Percentiles rank a stretch among this genome's conserved stretches.
Evolutionary conservation across 768 basidiomycete genomes (phyloP).

Genomic region (Tulasnella calospora): DNA sequence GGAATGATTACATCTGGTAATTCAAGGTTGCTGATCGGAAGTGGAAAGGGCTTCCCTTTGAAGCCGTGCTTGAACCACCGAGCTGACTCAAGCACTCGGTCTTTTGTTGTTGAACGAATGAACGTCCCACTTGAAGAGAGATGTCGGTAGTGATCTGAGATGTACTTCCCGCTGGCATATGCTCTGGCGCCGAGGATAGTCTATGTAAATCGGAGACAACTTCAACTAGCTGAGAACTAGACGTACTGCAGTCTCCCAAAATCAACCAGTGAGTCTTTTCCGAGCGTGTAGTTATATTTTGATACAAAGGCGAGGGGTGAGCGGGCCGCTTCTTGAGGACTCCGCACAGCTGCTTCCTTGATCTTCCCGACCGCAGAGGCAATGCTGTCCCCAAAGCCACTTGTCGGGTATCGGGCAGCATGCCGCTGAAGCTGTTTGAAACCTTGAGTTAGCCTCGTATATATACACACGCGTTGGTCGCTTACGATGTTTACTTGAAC

Average conservation of each 20-base stretch:
- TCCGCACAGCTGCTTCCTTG: not conserved
- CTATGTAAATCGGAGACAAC: not conserved
- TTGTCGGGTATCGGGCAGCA: constrained; percentile 14
- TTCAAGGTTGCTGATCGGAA: not conserved
- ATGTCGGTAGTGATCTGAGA: not conserved
- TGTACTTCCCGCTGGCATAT: constrained; percentile 3
- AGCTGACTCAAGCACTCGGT: constrained; percentile 16
- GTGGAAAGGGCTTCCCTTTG: not conserved
- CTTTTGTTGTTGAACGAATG: constrained; percentile 7
- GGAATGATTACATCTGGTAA: constrained; percentile 1
- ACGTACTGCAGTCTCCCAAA: constrained; percentile 21
- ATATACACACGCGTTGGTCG: not conserved
- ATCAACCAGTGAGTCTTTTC: not conserved
- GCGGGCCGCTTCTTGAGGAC: not conserved
- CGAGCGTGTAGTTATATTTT: not conserved
- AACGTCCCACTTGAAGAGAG: constrained; percentile 6
- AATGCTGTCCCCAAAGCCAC: not conserved
- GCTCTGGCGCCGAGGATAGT: not conserved
- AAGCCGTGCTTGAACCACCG: constrained; percentile 25
- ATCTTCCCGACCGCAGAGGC: not conserved
- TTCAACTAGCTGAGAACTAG: not conserved
- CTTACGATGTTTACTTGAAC: constrained; percentile 21
- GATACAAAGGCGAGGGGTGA: not conserved
- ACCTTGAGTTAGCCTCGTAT: not conserved
- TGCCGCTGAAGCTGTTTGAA: constrained; percentile 18